phyloP scores from a whole-genome alignment of 345 rosid genomes.

The Alliaria petiolata region DNA sequence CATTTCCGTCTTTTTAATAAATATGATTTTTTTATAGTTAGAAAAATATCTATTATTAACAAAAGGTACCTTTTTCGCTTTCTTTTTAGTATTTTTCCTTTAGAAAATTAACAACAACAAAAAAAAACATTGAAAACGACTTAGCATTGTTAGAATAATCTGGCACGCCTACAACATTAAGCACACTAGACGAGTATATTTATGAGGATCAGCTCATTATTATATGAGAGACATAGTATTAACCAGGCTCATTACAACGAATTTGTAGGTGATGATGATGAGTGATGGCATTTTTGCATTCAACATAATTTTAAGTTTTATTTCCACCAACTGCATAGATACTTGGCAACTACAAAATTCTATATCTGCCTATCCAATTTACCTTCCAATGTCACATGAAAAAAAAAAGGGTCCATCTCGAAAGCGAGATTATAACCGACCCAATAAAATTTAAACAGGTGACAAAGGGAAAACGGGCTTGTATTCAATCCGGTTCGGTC shows the following conservation, averaged over 20 bases:
- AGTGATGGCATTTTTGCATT: background rate
- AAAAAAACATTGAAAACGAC: constrained; percentile 1
- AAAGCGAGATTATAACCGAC: background rate
- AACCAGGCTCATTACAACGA: background rate
- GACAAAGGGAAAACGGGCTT: background rate
- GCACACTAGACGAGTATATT: background rate
- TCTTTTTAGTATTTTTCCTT: background rate
- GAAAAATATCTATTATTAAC: background rate
- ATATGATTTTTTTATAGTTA: background rate
- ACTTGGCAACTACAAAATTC: constrained; percentile 3
- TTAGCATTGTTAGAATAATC: background rate
- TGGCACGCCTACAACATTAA: background rate
- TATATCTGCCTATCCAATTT: constrained; percentile 9
- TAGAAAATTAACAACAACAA: background rate
- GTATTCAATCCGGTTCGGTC: background rate
- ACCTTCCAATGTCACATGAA: constrained; percentile 13
- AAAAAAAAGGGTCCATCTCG: background rate
- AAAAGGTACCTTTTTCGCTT: background rate
- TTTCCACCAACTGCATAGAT: constrained; percentile 2
- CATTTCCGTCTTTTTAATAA: no score
- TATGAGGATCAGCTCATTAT: background rate
- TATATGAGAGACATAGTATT: background rate
- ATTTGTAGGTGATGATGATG: background rate
- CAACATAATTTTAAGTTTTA: background rate
- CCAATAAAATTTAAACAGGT: background rate